Base-by-base conservation (phyloP, 768 basidiomycete genomes). In the Pisolithus microcarpus region DNA sequence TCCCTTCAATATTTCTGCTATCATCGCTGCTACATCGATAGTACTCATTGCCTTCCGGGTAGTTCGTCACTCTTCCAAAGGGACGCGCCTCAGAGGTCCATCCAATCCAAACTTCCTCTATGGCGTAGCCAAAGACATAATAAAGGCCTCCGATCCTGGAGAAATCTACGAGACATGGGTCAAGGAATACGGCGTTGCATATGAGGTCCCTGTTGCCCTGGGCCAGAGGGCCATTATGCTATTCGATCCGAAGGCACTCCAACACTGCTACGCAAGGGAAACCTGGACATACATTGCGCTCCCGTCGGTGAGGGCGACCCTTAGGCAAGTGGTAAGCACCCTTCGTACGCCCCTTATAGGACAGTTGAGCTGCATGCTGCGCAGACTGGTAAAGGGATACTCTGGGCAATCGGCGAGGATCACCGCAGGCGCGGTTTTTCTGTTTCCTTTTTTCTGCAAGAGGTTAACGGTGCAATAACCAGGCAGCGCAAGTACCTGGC, bases 181-280 rank as follows among this genome's bases (percentile, higher is more conserved):
- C 1, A 59, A 60, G 7, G 59, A 74, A 43, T 79, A 79, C 30
- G 81, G 81, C 6, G 57, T 72, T 1, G 76, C 70, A 0, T 82
- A 65, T 54, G 48, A 62, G 16, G 51, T 79, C 18, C 70, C 78
- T 0, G 56, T 56, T 0, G 53, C 62, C 0, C 53, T 79, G 5
- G 75, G 74, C 0, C 56, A 65, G 0, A 60, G 47, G 11, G 56
- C 56, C 4, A 56, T 79, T 21, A 57, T 75, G 4, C 60, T 78
- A 4, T 67, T 69, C 46, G 78, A 79, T 49, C 73, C 75, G 0
- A 78, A 73, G 57, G 79, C 81, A 0, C 62, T 77, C n/a, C 66
- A 72, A 0, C 78, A 82, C 53, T 71, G 79, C 37, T 78, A 72
- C 50, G 66, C 74, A 0, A 70, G 64, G 49, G 81, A 82, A 46